These are phyloP conservation scores for Brassica hybrid DNA, from an alignment of 441 rosid species.

Conservation along the genomic window DNA sequence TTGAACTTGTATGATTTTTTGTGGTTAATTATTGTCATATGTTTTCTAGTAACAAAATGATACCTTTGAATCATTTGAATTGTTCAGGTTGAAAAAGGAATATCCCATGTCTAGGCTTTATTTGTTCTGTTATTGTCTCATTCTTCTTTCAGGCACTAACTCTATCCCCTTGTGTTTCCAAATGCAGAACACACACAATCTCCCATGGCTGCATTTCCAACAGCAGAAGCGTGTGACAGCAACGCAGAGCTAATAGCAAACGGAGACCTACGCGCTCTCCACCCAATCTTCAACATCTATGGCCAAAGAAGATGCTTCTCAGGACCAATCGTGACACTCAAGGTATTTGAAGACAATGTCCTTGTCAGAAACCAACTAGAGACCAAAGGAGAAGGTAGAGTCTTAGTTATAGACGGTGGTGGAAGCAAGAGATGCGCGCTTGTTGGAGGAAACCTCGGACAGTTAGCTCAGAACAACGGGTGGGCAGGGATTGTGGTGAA, in stretches of 20 bases:
- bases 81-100: too few relatives aligned
- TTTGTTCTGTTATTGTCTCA: too few relatives aligned
- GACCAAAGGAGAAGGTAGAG: slow-evolving; percentile 75
- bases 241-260: slow-evolving; percentile 51
- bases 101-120: too few relatives aligned
- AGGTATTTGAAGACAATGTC: slow-evolving; percentile 87
- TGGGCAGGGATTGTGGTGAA: too few relatives aligned
- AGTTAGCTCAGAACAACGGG: too few relatives aligned
- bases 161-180: background rate
- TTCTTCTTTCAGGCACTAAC: background rate
- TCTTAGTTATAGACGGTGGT: slow-evolving; percentile 83
- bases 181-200: slow-evolving; percentile 20
- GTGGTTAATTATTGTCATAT: too few relatives aligned
- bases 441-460: slow-evolving; percentile 79
- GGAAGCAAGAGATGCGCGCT: slow-evolving; percentile 85
- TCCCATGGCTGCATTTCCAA: slow-evolving; percentile 63
- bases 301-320: slow-evolving; percentile 72
- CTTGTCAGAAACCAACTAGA: slow-evolving; percentile 72
- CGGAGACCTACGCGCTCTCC: slow-evolving; percentile 73
- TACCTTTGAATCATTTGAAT: too few relatives aligned
- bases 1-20: too few relatives aligned
- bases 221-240: too few relatives aligned
- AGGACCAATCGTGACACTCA: slow-evolving; percentile 73
- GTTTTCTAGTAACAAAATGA: too few relatives aligned
- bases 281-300: slow-evolving; percentile 70